Evolutionary conservation across 2,329 filamentous ascomycete genomes (phyloP), one percentile per base, ranked within the genome.

Genomic region (Pseudopithomyces chartarum): DNA sequence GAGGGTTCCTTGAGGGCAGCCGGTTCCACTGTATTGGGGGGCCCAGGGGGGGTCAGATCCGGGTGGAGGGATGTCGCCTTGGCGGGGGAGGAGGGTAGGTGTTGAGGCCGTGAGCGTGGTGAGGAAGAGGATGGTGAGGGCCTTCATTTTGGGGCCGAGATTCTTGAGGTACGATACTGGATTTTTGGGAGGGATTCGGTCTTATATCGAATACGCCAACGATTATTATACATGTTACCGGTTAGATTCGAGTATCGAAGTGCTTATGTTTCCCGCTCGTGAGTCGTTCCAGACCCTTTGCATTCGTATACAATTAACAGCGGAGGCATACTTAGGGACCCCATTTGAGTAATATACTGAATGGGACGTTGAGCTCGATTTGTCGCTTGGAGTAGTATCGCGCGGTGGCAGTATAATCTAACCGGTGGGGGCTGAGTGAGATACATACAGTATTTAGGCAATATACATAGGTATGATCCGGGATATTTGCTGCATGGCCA

Each of bases 1-100:
- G 38, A 79, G 76, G 0, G 60, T 56, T 15, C 57, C 45, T 52
- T 54, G 33, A 6, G 52, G 68, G 62, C 78, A 80, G 19, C 77
- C 78, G 52, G 73, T 76, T 47, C 78, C 78, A 54, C 76, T 78
- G 64, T 79, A 78, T 29, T 29, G 26, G 10, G 71, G 73, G 39
- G 79, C 67, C n/a, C 62, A 66, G 40, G 71, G 64, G 59, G 78
- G 75, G 29, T 69, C 70, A 47, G 79, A 70, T 42, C 61, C 62
- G 48, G 65, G 59, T 48, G 59, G 67, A 23, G 62, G 63, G 12
- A 61, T 58, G 29, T 58, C 57, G 57, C 57, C 57, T 52, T 65
- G 58, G 11, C 56, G 55, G 19, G 17, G 5, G 45, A 33, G 2
- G 17, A 19, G 12, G 45, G 45, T 11, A 19, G 43, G 23, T 60